phyloP scores from a whole-genome alignment of 2,329 filamentous ascomycete genomes.

The Claviceps monticola region DNA sequence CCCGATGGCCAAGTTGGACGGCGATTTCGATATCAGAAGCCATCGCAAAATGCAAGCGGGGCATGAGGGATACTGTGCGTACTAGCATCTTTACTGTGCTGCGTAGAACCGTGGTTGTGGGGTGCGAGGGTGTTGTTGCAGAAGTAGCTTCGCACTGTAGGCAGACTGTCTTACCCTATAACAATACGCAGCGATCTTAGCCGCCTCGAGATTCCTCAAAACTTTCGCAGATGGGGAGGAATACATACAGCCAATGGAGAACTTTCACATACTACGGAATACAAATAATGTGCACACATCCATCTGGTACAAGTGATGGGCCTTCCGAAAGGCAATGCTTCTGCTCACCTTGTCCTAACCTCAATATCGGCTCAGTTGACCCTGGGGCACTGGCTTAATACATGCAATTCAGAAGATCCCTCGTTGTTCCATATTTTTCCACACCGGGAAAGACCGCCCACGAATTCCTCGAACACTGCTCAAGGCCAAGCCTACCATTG shows the following conservation, averaged over 20 bases:
- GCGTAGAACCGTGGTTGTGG: not conserved
- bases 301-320: not conserved
- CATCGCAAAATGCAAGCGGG: no score
- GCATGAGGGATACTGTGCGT: not conserved
- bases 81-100: not conserved
- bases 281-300: not conserved
- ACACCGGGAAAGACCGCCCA: not conserved
- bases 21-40: no score
- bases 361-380: no score
- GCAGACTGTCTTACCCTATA: not conserved
- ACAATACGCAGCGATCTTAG: not conserved
- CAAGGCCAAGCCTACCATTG: not conserved
- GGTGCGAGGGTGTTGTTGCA: not conserved
- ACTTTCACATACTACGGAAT: not conserved
- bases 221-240: not conserved
- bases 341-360: not conserved
- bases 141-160: not conserved
- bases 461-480: not conserved
- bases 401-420: not conserved
- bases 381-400: no score
- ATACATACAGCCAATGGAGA: not conserved
- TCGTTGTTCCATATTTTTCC: not conserved
- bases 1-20: no score
- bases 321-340: not conserved
- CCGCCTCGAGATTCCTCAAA: not conserved